phyloP scores from a whole-genome alignment of 2,329 filamentous ascomycete genomes.

The Colletotrichum lentis region DNA sequence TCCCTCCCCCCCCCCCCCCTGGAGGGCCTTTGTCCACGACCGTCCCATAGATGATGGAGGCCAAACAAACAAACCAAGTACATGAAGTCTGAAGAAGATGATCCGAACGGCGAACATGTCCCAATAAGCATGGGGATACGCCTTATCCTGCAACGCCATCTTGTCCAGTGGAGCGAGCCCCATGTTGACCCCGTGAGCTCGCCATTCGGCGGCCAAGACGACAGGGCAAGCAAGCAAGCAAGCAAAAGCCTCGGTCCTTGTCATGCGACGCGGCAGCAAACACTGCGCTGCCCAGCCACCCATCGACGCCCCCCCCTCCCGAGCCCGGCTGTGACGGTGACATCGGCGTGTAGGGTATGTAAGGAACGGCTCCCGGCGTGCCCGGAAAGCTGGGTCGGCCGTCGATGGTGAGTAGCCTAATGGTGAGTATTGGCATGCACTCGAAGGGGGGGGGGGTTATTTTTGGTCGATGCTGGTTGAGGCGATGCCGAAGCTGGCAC shows the following conservation, averaged over 20 bases:
- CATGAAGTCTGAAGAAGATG: background rate
- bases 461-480: background rate
- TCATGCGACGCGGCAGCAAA: constrained; percentile 11
- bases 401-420: background rate
- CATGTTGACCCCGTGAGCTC: background rate
- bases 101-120: background rate
- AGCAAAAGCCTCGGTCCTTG: background rate
- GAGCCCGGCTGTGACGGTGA: constrained; percentile 13
- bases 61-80: background rate
- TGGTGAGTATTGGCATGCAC: constrained; percentile 9
- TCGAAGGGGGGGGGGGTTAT: background rate
- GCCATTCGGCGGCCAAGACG: constrained; percentile 1
- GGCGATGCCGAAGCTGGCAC: background rate
- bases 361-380: background rate
- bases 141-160: background rate
- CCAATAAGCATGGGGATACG: background rate
- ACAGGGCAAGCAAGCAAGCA: background rate
- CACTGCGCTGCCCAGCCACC: constrained; percentile 8
- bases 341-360: constrained; percentile 7
- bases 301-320: background rate
- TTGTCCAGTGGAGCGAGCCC: background rate
- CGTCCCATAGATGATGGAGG: too few relatives aligned
- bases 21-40: too few relatives aligned
- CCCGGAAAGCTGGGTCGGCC: background rate
- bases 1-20: too few relatives aligned